These are phyloP conservation scores for Cercospora citrullina DNA, from an alignment of 2,329 filamentous ascomycete genomes.

Conservation along the genomic window DNA sequence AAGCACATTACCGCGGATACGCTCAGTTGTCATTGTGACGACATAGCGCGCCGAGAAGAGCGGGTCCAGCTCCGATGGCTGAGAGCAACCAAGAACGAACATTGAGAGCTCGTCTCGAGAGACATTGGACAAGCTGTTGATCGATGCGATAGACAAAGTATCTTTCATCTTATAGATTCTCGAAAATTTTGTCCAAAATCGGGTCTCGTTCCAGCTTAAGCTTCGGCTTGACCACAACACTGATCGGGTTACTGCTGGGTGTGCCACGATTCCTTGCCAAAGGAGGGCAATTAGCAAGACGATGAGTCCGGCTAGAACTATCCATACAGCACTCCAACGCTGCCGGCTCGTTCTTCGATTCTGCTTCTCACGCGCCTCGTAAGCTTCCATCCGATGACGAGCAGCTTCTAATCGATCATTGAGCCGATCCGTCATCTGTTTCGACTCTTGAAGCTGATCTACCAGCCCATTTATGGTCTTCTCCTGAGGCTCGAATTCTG, in stretches of 20 bases:
- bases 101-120: background rate
- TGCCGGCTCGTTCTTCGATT: slow-evolving; percentile 62
- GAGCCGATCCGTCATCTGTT: slow-evolving; percentile 60
- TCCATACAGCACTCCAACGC: slow-evolving; percentile 35
- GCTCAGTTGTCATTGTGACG: background rate
- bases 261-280: slow-evolving; percentile 30
- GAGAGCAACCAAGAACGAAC: background rate
- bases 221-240: slow-evolving; percentile 23
- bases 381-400: slow-evolving; percentile 63
- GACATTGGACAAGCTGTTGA: background rate
- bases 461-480: slow-evolving; percentile 63
- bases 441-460: slow-evolving; percentile 60
- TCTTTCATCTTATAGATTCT: slow-evolving; percentile 28
- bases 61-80: background rate
- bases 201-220: slow-evolving; percentile 33
- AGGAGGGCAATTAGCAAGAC: slow-evolving; percentile 32
- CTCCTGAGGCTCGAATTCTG: slow-evolving; percentile 66
- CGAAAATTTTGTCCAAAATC: slow-evolving; percentile 35
- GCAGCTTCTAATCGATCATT: slow-evolving; percentile 65
- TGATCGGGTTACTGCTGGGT: background rate
- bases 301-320: slow-evolving; percentile 27
- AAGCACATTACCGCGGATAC: slow-evolving; percentile 3
- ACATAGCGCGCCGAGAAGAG: background rate
- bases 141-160: background rate
- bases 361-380: slow-evolving; percentile 66